Base-by-base conservation (phyloP, 257 asterid species). In the Lavandula angustifolia region DNA sequence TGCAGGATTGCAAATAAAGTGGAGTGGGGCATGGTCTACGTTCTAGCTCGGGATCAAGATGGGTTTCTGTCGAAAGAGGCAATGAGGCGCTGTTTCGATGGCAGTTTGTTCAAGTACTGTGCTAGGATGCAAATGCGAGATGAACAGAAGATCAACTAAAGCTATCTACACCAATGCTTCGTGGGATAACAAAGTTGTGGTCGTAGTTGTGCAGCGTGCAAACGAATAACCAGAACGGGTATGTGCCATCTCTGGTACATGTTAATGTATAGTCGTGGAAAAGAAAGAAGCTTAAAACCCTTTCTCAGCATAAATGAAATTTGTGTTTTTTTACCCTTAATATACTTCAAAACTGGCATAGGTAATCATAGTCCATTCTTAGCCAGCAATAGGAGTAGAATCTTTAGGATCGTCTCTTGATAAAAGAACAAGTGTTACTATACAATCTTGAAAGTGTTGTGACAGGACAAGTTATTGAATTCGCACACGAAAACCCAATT, bases 51-150 rank as follows among this genome's bases (percentile, higher is more conserved):
- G 70, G 98, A 91, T 40, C 85, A 66, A 62, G 88, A 88, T 1
- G 98, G 98, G 3, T 79, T 70, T 67, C 74, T 88, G 42, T 78
- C 96, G 0, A 91, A 88, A 73, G 96, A 91, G 66, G 95, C 98
- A 0, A 74, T 88, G 11, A 77, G 98, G 44, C 81, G 95, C 3
- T 81, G 91, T 48, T 91, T 8, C 3, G 94, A 91, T 37, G 98
- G 98, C 14, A 88, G 92, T 47, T 83, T 91, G 78, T 91, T 88
- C 8, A 90, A 91, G 50, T 86, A 91, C 61, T 77, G 81, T 8
- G 96, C 96, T 0, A 88, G 69, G 76, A 72, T 63, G 75, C 81
- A 81, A 29, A 32, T 5, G 54, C 82, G 69, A 18, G 83, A 69
- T 10, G 79, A 74, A 53, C 66, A 55, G 10, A 79, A 77, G 72